Conservation (phyloP, 305 asterid species). For the Ruellia speciosa region DNA sequence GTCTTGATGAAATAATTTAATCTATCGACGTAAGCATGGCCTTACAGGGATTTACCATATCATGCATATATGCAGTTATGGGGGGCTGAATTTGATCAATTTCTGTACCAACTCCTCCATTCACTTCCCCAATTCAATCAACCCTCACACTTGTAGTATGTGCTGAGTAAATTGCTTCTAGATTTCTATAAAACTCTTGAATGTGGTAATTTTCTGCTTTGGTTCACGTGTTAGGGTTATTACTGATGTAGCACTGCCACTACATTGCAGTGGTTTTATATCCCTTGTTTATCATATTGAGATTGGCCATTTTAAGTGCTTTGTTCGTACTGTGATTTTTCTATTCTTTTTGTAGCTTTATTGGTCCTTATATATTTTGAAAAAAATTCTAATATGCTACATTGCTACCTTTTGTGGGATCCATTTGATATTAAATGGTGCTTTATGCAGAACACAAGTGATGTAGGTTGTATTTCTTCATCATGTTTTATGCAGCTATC, state of each 20-base stretch:
- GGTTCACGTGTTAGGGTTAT: neutral
- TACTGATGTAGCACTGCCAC: neutral
- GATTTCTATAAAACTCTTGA: neutral
- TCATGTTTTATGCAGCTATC: constrained; percentile 48
- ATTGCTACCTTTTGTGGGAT: constrained; percentile 1
- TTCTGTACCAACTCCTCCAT: neutral
- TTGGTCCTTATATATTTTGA: too few relatives aligned
- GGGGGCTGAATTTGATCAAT: neutral
- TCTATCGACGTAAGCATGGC: too few relatives aligned
- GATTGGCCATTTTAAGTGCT: constrained; percentile 2
- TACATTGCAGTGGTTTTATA: constrained; percentile 1
- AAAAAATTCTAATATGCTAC: too few relatives aligned
- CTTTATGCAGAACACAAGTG: constrained; percentile 3
- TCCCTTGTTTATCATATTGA: neutral
- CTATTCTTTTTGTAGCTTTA: constrained; percentile 3
- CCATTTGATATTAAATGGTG: constrained; percentile 1
- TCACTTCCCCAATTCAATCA: neutral
- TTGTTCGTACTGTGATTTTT: neutral
- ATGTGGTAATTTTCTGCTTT: neutral
- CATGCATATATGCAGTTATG: too few relatives aligned
- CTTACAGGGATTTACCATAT: neutral
- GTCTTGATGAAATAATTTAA: too few relatives aligned
- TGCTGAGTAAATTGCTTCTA: constrained; percentile 5
- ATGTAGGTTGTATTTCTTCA: neutral
- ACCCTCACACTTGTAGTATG: neutral